Percentiles rank a stretch among this genome's conserved stretches.
Conservation (phyloP, 805 yeast genomes). For the Babjeviella inositovora region DNA sequence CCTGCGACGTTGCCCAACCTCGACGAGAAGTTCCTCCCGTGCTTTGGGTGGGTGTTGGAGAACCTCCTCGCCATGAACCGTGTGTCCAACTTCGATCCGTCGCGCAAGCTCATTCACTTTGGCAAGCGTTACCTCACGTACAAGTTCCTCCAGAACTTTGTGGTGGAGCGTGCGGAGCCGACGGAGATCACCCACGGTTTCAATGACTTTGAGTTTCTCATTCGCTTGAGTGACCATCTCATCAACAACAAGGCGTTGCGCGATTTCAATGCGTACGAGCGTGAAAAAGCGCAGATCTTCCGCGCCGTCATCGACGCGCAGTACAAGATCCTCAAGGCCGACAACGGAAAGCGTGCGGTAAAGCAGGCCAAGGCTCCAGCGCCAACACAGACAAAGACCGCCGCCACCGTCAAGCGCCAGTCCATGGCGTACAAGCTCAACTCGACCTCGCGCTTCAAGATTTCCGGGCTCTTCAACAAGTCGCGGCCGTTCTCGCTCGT, state of each 20-base stretch:
- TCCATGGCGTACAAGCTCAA: constrained; percentile 19
- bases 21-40: constrained; percentile 48
- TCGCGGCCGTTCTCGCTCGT: constrained; percentile 47
- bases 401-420: constrained; percentile 15
- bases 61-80: constrained; percentile 46
- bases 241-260: constrained; percentile 15
- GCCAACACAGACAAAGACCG: constrained; percentile 13
- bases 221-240: constrained; percentile 22
- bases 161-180: constrained; percentile 15
- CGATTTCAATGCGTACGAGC: constrained; percentile 14
- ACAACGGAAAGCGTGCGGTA: constrained; percentile 14
- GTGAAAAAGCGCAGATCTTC: constrained; percentile 12
- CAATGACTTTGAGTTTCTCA: constrained; percentile 33
- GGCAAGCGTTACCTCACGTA: constrained; percentile 42
- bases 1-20: no score
- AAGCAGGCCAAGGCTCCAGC: constrained; percentile 6
- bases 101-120: constrained; percentile 65
- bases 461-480: constrained; percentile 42
- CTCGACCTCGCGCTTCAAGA: constrained; percentile 20
- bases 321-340: constrained; percentile 11
- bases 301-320: constrained; percentile 14
- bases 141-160: constrained; percentile 19
- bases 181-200: constrained; percentile 14
- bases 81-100: constrained; percentile 62
- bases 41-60: constrained; percentile 84